These are phyloP conservation scores for Solanum chacoense DNA, from an alignment of 305 asterid species.

Conservation along the genomic window DNA sequence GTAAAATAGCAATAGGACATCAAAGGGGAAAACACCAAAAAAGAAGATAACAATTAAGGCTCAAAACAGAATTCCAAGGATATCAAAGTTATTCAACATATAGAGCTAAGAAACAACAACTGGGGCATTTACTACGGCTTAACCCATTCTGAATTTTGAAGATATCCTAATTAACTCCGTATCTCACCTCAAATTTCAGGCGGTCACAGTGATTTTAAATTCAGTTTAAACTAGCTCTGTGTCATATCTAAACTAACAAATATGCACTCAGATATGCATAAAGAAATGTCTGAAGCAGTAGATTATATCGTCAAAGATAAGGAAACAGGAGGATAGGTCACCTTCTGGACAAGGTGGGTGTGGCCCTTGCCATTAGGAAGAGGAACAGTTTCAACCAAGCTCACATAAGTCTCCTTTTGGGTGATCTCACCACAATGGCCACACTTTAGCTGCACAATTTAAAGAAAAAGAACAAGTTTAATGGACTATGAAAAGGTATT, in stretches of 20 bases:
- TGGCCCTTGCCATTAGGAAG: slow-evolving; percentile 52
- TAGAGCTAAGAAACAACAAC: background rate
- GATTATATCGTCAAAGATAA: background rate
- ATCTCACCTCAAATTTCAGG: background rate
- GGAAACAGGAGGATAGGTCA: background rate
- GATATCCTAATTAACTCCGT: background rate
- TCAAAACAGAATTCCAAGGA: background rate
- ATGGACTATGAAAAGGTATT: background rate
- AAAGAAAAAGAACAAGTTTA: background rate
- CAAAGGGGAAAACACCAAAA: background rate
- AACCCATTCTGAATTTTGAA: background rate
- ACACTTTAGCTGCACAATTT: slow-evolving; percentile 49
- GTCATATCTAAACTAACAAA: background rate
- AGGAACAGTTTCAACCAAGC: slow-evolving; percentile 56
- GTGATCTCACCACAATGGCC: slow-evolving; percentile 72
- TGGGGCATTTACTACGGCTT: background rate
- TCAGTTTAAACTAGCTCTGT: background rate
- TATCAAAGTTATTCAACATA: background rate
- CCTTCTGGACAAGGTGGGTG: slow-evolving; percentile 70
- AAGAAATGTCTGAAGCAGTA: background rate
- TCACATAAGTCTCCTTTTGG: slow-evolving; percentile 53
- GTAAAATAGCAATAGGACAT: background rate
- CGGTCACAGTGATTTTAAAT: background rate
- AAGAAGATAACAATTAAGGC: background rate
- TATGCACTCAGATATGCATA: background rate